Conservation (phyloP, 2,329 filamentous ascomycete genomes). For the Trichoderma asperellum region DNA sequence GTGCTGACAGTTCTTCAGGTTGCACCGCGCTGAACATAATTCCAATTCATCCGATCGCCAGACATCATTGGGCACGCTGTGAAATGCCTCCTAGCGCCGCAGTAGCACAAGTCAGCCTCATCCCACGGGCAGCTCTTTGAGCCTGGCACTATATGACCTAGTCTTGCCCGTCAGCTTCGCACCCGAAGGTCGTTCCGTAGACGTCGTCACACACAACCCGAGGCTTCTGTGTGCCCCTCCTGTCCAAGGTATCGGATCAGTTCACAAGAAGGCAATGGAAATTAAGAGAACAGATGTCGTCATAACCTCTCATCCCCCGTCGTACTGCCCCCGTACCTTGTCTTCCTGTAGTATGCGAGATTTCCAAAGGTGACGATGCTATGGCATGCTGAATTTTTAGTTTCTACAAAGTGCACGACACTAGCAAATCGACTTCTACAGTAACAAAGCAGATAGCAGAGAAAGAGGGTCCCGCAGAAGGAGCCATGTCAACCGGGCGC, state of each 20-base stretch:
- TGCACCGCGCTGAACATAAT: not conserved
- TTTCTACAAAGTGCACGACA: not conserved
- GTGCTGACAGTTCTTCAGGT: not conserved
- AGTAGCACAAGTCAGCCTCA: conserved; percentile 1
- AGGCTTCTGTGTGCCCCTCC: not conserved
- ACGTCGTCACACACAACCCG: not conserved
- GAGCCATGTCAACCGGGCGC: conserved; percentile 15
- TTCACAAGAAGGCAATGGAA: not conserved
- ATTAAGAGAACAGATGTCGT: not conserved
- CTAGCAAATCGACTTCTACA: not conserved
- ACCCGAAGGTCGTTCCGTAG: not conserved
- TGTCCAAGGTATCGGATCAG: not conserved
- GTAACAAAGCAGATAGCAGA: not conserved
- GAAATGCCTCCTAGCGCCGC: not conserved
- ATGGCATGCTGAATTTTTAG: not conserved
- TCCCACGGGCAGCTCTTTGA: not conserved
- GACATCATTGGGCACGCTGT: not conserved
- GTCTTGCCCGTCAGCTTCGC: not conserved
- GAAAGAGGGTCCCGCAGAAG: not conserved
- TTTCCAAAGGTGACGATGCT: not conserved
- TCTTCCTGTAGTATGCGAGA: not conserved
- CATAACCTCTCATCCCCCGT: not conserved
- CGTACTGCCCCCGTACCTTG: conserved; percentile 4
- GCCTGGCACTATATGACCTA: not conserved
- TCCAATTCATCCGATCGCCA: not conserved